Evolutionary conservation across 1,284 basidiomycete species (phyloP).

Genomic region (Irpex rosettiformis): DNA sequence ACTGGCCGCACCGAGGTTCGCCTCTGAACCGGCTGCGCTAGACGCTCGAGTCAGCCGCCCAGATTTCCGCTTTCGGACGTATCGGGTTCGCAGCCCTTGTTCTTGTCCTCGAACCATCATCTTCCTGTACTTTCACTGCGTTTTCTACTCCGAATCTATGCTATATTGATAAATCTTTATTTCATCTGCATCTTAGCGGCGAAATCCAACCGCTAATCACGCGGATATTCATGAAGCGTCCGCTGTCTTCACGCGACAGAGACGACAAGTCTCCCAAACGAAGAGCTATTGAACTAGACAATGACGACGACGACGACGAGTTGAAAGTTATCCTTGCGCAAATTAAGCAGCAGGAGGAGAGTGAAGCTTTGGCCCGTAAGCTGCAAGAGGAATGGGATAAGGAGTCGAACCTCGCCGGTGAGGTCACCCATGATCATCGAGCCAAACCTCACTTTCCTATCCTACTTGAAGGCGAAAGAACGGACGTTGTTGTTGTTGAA

Average conservation of each 20-base stretch:
- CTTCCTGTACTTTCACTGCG: neutral
- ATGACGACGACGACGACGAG: constrained; percentile 29
- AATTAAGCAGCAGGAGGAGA: constrained; percentile 41
- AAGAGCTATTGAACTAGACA: constrained; percentile 7
- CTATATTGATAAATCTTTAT: neutral
- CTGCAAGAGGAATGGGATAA: constrained; percentile 32
- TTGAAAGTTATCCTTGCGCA: constrained; percentile 36
- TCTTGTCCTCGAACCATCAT: constrained; percentile 4
- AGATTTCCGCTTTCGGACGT: constrained; percentile 4
- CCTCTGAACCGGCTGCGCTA: neutral
- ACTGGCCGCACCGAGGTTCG: neutral
- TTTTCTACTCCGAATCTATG: constrained; percentile 2
- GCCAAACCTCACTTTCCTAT: constrained; percentile 1
- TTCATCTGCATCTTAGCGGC: neutral
- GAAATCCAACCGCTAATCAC: neutral
- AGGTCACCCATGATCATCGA: neutral
- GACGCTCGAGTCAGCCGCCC: constrained; percentile 9
- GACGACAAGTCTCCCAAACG: constrained; percentile 16
- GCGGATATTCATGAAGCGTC: constrained; percentile 21
- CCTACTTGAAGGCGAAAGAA: neutral
- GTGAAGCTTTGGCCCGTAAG: constrained; percentile 35
- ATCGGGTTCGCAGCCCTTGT: neutral
- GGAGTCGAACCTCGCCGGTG: constrained; percentile 7
- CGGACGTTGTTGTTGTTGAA: neutral
- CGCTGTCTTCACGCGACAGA: constrained; percentile 8